These are phyloP conservation scores for Neurospora sp. DNA, from an alignment of 495 filamentous ascomycete genomes.

Conservation along the genomic window DNA sequence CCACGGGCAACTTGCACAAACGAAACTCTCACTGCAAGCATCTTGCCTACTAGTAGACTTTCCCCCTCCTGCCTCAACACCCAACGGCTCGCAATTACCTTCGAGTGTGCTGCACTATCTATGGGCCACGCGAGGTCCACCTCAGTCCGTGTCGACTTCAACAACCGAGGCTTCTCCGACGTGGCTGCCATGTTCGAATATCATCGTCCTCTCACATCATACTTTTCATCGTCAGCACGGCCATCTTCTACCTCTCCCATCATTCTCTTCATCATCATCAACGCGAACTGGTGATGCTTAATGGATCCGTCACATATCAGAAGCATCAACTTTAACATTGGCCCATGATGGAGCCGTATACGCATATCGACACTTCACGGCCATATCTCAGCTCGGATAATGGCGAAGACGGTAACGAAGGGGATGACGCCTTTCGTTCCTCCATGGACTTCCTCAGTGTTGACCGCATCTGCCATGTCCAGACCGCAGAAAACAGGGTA, in stretches of 20 bases:
- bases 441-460: slow-evolving; percentile 1
- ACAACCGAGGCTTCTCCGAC: neutral
- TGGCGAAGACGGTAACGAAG: neutral
- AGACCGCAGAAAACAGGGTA: slow-evolving; percentile 21
- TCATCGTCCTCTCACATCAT: neutral
- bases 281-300: neutral
- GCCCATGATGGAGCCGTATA: neutral
- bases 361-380: neutral
- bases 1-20: neutral
- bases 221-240: neutral
- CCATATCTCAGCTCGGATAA: neutral
- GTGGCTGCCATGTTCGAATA: neutral
- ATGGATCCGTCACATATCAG: neutral
- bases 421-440: neutral
- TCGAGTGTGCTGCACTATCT: neutral
- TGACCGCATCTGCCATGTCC: slow-evolving; percentile 14
- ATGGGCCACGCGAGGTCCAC: neutral
- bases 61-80: neutral
- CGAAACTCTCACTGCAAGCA: neutral
- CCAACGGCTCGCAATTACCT: neutral
- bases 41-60: neutral
- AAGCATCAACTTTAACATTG: neutral
- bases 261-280: neutral
- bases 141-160: neutral
- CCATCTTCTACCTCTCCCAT: neutral